Evolutionary conservation across 2,329 filamentous ascomycete genomes (phyloP), one percentile per base, ranked within the genome.

Genomic region (Xylariaceae sp.): DNA sequence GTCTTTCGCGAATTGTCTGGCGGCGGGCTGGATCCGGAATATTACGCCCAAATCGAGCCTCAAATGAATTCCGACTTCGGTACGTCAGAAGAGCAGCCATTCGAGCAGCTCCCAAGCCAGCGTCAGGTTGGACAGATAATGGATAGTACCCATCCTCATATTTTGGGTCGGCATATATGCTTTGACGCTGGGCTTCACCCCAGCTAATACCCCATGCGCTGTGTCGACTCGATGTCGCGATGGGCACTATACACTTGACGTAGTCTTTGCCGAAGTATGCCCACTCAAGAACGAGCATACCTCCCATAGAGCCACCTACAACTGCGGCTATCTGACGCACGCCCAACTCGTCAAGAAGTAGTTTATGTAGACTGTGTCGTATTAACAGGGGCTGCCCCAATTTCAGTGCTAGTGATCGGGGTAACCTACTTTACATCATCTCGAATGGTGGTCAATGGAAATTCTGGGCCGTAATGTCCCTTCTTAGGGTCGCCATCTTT

Each of bases 71-170:
- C 48, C 95, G 90, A 72, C 92, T 97, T 65, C 95, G 87, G 76
- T 99, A 99, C 6, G 95, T 99, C 67, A 99, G 80, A 33, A 99
- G 84, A 1, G 95, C 95, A 55, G 93, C 92, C 95, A 99, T 99
- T 69, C 95, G 92, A 23, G 95, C 95, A 6, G 95, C 95, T 11
- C 93, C 92, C 2, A 99, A 84, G 0, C 95, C 95, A 1, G 92
- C 89, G 0, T 87, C 80, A 0, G 95, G 95, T 29, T 93, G 93
- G 66, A 98, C 92, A 28, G 90, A 83, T 68, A 95, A 96, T 1
- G 86, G 70, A 72, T 98, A 99, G 76, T 97, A 98, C 40, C 95
- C 95, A 69, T 98, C 93, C 61, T 97, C 92, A 74, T 99, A 99
- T 78, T 97, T 98, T 28, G 95, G 95, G 72, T 99, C 95, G 34